Percentiles rank a stretch among this genome's conserved stretches.
phyloP scores from a whole-genome alignment of 2,329 filamentous ascomycete genomes.

The Cryoendolithus antarcticus region DNA sequence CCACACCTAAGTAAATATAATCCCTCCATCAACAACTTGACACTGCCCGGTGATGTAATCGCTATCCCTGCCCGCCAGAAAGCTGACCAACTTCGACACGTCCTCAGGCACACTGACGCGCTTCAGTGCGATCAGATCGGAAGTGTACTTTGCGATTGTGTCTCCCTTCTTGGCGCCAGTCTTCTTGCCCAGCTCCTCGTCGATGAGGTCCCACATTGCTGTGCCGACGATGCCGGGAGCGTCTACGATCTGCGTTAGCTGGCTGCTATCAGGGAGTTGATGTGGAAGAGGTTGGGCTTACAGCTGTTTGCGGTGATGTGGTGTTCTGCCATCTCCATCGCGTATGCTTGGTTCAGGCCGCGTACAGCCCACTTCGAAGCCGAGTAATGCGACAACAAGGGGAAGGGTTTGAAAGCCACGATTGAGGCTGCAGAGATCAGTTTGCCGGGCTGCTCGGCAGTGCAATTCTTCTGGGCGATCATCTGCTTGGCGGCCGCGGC shows the following conservation, averaged over 20 bases:
- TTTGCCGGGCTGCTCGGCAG: conserved; percentile 20
- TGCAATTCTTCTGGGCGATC: conserved; percentile 45
- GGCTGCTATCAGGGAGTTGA: no score
- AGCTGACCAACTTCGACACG: conserved; percentile 51
- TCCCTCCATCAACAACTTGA: conserved; percentile 37
- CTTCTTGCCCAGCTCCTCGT: conserved; percentile 44
- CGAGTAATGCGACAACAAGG: conserved; percentile 49
- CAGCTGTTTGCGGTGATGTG: conserved; percentile 49
- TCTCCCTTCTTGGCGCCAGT: conserved; percentile 34
- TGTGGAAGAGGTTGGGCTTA: no score
- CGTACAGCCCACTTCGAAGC: conserved; percentile 56
- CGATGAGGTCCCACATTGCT: conserved; percentile 57
- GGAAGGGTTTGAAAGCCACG: conserved; percentile 48
- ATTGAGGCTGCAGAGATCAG: conserved; percentile 28
- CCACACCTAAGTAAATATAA: conserved; percentile 18
- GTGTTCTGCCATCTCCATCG: conserved; percentile 52
- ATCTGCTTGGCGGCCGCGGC: conserved; percentile 51
- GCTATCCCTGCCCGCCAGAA: conserved; percentile 45
- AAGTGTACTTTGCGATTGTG: conserved; percentile 40
- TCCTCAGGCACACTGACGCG: conserved; percentile 50
- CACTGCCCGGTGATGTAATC: conserved; percentile 57
- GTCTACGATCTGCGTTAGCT: no score
- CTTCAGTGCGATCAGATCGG: conserved; percentile 44
- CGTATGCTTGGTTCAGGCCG: conserved; percentile 53
- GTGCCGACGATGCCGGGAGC: conserved; percentile 43